Evolutionary conservation across 306 rosid genomes (phyloP).

Genomic region (Malus fusca): DNA sequence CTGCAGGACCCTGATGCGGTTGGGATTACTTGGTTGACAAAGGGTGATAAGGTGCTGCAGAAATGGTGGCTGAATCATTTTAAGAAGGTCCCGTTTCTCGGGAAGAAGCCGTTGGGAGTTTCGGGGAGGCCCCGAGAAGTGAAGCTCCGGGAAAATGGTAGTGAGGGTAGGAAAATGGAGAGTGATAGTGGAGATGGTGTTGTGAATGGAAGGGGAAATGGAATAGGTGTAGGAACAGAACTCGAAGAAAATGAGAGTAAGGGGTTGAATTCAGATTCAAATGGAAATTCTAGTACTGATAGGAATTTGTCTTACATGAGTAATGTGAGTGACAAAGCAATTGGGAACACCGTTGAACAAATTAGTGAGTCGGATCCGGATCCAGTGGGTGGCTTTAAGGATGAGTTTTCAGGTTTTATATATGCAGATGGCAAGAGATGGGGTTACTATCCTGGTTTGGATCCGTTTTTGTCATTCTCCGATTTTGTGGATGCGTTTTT

Average conservation of each 20-base stretch:
- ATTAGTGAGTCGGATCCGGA: not conserved
- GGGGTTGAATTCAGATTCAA: constrained; percentile 4
- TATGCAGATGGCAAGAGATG: constrained; percentile 82
- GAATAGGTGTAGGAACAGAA: constrained; percentile 2
- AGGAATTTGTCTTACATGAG: constrained; percentile 13
- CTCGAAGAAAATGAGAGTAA: constrained; percentile 15
- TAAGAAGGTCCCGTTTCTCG: constrained; percentile 43
- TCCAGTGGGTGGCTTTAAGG: not conserved
- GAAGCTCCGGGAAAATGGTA: constrained; percentile 4
- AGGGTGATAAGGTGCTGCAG: constrained; percentile 49
- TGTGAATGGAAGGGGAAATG: not conserved
- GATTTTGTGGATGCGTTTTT: constrained; percentile 68
- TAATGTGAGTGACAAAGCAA: constrained; percentile 8
- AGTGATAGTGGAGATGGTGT: not conserved
- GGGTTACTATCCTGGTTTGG: constrained; percentile 85
- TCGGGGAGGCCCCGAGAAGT: constrained; percentile 8
- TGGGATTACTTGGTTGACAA: constrained; percentile 43
- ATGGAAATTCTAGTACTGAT: not conserved
- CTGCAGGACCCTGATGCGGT: constrained; percentile 72
- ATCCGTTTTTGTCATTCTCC: constrained; percentile 41
- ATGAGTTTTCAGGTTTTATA: constrained; percentile 34
- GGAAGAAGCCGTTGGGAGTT: constrained; percentile 26
- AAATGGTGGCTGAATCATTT: constrained; percentile 59
- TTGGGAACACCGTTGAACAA: constrained; percentile 4
- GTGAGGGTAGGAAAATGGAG: not conserved